Evolutionary conservation across 805 yeast genomes (phyloP).

Genomic region (Pichia nakasei): DNA sequence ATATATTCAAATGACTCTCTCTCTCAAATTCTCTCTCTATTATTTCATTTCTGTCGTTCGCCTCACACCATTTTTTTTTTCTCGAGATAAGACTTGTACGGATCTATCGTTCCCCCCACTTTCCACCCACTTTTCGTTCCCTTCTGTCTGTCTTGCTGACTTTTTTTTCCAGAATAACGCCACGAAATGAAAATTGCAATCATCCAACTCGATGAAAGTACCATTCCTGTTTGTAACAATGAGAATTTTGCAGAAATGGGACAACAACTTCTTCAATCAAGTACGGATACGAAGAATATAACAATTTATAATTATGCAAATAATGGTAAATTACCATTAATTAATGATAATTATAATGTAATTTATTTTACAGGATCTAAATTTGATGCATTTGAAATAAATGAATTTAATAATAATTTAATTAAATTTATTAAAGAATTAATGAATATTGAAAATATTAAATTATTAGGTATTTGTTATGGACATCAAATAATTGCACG

Average conservation of each 20-base stretch:
- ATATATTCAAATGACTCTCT: too few relatives aligned
- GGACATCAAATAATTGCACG: constrained; percentile 78
- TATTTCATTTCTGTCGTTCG: too few relatives aligned
- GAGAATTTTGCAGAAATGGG: constrained; percentile 44
- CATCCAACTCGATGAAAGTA: constrained; percentile 8
- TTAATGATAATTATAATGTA: constrained; percentile 28
- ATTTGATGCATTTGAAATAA: constrained; percentile 35
- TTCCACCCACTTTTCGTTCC: too few relatives aligned
- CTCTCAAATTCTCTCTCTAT: too few relatives aligned
- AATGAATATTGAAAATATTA: constrained; percentile 9
- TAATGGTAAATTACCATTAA: constrained; percentile 16
- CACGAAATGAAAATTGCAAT: constrained; percentile 6
- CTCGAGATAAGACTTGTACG: too few relatives aligned
- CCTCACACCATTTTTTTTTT: too few relatives aligned
- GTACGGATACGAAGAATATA: background rate
- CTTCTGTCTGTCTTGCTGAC: too few relatives aligned
- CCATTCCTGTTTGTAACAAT: constrained; percentile 23
- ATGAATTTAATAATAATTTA: constrained; percentile 33
- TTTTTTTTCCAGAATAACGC: too few relatives aligned
- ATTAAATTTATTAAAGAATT: constrained; percentile 26
- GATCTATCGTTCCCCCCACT: too few relatives aligned
- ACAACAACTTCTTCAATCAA: constrained; percentile 15
- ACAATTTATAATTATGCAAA: constrained; percentile 29
- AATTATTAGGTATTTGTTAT: constrained; percentile 64
- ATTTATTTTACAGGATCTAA: constrained; percentile 48